Percentiles rank a stretch among this genome's conserved stretches.
Conservation (phyloP, 805 yeast species). For the Brettanomyces naardenensis region DNA sequence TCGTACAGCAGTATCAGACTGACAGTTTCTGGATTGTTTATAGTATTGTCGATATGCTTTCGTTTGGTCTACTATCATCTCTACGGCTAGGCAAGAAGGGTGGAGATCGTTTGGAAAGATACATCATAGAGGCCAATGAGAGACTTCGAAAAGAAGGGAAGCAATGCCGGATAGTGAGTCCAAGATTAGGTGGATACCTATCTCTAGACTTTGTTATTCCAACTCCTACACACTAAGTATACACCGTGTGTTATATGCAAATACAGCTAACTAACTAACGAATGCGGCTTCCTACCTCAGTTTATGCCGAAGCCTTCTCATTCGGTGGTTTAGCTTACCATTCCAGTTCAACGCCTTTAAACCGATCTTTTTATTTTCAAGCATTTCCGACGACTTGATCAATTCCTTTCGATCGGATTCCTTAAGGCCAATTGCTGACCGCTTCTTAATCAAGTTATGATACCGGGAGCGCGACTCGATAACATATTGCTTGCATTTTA, state of each 20-base stretch:
- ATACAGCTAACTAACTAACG: neutral
- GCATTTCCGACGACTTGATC: conserved; percentile 14
- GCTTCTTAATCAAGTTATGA: conserved; percentile 22
- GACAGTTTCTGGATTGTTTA: conserved; percentile 29
- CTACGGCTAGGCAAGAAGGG: conserved; percentile 25
- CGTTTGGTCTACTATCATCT: conserved; percentile 31
- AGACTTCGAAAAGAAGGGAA: conserved; percentile 12
- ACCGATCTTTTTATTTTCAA: conserved; percentile 23
- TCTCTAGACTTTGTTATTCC: conserved; percentile 52
- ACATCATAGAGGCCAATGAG: conserved; percentile 27
- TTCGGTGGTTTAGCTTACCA: conserved; percentile 24
- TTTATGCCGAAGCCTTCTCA: conserved; percentile 23
- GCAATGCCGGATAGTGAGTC: conserved; percentile 37
- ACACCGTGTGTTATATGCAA: neutral
- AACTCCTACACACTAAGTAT: conserved; percentile 24
- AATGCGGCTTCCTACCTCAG: conserved; percentile 8
- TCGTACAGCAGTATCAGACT: conserved; percentile 34
- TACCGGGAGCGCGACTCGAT: conserved; percentile 47
- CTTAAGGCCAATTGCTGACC: conserved; percentile 23
- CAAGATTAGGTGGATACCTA: conserved; percentile 44
- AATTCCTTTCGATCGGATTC: conserved; percentile 24
- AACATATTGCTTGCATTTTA: conserved; percentile 72
- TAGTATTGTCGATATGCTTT: conserved; percentile 33
- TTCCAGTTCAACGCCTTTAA: conserved; percentile 28
- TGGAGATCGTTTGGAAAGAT: conserved; percentile 35